Conservation (phyloP, 2,329 filamentous ascomycete genomes). For the Phialocephala subalpina region DNA sequence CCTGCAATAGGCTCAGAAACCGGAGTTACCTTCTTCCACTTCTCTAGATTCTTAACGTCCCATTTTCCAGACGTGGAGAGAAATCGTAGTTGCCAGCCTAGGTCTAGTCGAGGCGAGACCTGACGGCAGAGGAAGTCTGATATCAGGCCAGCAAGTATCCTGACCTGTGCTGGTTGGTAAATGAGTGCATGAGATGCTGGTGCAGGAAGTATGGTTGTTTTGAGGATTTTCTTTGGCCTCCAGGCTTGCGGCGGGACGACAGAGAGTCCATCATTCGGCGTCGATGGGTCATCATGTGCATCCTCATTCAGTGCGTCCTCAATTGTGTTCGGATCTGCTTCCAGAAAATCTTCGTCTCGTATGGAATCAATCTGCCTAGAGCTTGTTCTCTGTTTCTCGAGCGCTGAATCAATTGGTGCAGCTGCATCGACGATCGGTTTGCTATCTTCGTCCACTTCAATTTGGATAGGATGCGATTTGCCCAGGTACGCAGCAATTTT, state of each 20-base stretch:
- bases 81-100: conserved; percentile 91
- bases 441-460: conserved; percentile 39
- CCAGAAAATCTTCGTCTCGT: conserved; percentile 48
- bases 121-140: conserved; percentile 81
- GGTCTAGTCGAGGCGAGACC: conserved; percentile 78
- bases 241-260: conserved; percentile 56
- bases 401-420: conserved; percentile 52
- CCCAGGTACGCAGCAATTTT: conserved; percentile 64
- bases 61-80: conserved; percentile 92
- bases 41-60: conserved; percentile 95
- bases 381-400: conserved; percentile 41
- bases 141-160: conserved; percentile 81
- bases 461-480: conserved; percentile 36
- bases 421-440: conserved; percentile 56
- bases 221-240: conserved; percentile 64
- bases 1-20: conserved; percentile 81
- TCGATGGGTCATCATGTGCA: conserved; percentile 54
- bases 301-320: conserved; percentile 52
- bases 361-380: conserved; percentile 48
- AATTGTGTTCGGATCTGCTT: conserved; percentile 39
- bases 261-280: conserved; percentile 52
- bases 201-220: conserved; percentile 73
- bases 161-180: conserved; percentile 79
- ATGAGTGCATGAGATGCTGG: conserved; percentile 86
- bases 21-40: conserved; percentile 83